phyloP scores from a whole-genome alignment of 345 rosid species.

The Noccaea bulbosa region DNA sequence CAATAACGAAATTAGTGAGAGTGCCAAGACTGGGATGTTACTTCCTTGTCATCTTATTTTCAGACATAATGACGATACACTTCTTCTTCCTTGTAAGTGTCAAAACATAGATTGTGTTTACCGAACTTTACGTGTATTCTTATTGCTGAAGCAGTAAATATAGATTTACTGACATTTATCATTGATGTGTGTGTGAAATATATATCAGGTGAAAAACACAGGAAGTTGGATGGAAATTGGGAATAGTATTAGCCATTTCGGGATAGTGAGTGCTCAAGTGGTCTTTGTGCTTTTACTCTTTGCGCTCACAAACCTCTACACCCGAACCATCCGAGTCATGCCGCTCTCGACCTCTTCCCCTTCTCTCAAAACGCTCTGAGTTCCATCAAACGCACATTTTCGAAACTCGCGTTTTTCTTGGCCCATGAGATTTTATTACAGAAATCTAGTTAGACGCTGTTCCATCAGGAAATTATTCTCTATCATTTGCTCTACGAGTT shows the following conservation, averaged over 20 bases:
- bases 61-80: conserved; percentile 95
- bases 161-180: not conserved
- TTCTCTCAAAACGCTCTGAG: conserved; percentile 59
- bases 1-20: conserved; percentile 72
- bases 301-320: conserved; percentile 83
- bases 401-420: too few species aligned
- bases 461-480: not conserved
- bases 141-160: not conserved
- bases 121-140: not conserved
- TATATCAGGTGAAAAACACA: conserved; percentile 69
- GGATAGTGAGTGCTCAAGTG: conserved; percentile 95
- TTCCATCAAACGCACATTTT: too few species aligned
- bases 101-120: not conserved
- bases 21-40: conserved; percentile 90
- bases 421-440: too few species aligned
- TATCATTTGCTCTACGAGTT: conserved; percentile 9
- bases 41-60: conserved; percentile 87
- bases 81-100: conserved; percentile 93
- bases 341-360: conserved; percentile 46
- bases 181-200: conserved; percentile 4
- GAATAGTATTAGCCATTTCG: conserved; percentile 93
- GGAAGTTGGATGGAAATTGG: conserved; percentile 99
- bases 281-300: conserved; percentile 89
- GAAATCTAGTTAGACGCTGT: conserved; percentile 16
- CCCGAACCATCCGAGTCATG: conserved; percentile 62